Evolutionary conservation across 2,329 filamentous ascomycete species (phyloP).

Genomic region (Ascochyta lentis): DNA sequence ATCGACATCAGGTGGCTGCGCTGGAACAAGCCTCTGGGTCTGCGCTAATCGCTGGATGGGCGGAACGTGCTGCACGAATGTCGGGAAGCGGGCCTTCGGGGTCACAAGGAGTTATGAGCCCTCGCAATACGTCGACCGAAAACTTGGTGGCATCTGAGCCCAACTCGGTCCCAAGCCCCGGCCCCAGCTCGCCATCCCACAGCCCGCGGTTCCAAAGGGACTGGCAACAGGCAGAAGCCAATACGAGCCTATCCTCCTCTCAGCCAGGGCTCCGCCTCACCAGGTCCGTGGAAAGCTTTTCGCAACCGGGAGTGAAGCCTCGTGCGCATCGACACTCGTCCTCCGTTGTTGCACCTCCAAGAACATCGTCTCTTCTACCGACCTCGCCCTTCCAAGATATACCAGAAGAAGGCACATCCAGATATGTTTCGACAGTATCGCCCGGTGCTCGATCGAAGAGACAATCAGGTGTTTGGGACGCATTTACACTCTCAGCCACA

Average conservation of each 20-base stretch:
- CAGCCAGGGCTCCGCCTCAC: slow-evolving; percentile 34
- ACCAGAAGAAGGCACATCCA: slow-evolving; percentile 22
- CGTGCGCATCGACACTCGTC: slow-evolving; percentile 49
- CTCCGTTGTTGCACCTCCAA: slow-evolving; percentile 50
- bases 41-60: slow-evolving; percentile 54
- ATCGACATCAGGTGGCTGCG: slow-evolving; percentile 60
- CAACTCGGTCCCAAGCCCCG: slow-evolving; percentile 25
- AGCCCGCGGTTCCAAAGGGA: slow-evolving; percentile 29
- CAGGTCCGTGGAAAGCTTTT: slow-evolving; percentile 61
- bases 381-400: slow-evolving; percentile 29
- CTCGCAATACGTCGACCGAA: slow-evolving; percentile 7
- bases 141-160: slow-evolving; percentile 17
- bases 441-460: slow-evolving; percentile 29
- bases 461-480: slow-evolving; percentile 45
- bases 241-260: slow-evolving; percentile 18
- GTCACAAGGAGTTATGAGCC: neutral
- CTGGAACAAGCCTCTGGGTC: slow-evolving; percentile 60
- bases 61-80: slow-evolving; percentile 3
- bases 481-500: slow-evolving; percentile 30
- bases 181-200: slow-evolving; percentile 30
- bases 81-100: neutral
- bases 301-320: slow-evolving; percentile 56
- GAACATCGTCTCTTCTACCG: slow-evolving; percentile 45
- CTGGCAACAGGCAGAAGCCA: slow-evolving; percentile 18
- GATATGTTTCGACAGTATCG: neutral